Evolutionary conservation across 2,329 filamentous ascomycete species (phyloP).

Genomic region (Coccinonectria pachysandricola): DNA sequence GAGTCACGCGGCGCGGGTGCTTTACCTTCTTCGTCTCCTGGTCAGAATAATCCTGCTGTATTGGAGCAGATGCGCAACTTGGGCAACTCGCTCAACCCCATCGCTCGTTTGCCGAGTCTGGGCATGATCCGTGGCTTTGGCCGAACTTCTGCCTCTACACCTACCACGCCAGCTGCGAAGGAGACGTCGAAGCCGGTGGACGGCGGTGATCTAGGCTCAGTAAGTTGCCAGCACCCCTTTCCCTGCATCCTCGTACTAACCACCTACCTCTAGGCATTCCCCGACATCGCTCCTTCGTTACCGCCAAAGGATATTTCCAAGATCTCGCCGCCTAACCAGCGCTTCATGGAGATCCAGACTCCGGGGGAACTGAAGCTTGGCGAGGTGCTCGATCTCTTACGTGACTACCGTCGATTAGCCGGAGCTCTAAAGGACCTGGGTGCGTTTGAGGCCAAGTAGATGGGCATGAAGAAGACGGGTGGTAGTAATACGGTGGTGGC

Average conservation of each 20-base stretch:
- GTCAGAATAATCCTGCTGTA: slow-evolving; percentile 41
- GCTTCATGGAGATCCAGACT: slow-evolving; percentile 63
- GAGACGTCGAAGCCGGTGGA: slow-evolving; percentile 33
- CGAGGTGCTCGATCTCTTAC: slow-evolving; percentile 62
- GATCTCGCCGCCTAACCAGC: slow-evolving; percentile 56
- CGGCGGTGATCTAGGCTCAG: slow-evolving; percentile 46
- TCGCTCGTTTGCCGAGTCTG: slow-evolving; percentile 67
- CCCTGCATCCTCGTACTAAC: slow-evolving; percentile 2
- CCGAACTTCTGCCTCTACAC: slow-evolving; percentile 33
- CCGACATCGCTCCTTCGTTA: slow-evolving; percentile 44
- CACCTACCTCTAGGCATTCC: slow-evolving; percentile 39
- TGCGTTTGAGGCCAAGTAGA: slow-evolving; percentile 41
- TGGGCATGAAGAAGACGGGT: background rate
- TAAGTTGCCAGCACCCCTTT: slow-evolving; percentile 25
- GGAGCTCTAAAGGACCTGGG: slow-evolving; percentile 51
- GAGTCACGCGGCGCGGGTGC: slow-evolving; percentile 19
- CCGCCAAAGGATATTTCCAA: slow-evolving; percentile 45
- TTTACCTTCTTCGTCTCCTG: slow-evolving; percentile 8
- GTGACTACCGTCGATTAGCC: slow-evolving; percentile 66
- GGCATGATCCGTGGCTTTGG: slow-evolving; percentile 68
- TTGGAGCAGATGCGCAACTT: slow-evolving; percentile 76
- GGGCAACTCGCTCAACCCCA: slow-evolving; percentile 71
- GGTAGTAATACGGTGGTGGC: slow-evolving; percentile 1
- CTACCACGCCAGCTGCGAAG: slow-evolving; percentile 27
- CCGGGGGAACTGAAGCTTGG: slow-evolving; percentile 59